Evolutionary conservation across 176 grass and related monocot genomes (phyloP), one percentile per base, ranked within the genome.

Genomic region (Paspalum notatum): DNA sequence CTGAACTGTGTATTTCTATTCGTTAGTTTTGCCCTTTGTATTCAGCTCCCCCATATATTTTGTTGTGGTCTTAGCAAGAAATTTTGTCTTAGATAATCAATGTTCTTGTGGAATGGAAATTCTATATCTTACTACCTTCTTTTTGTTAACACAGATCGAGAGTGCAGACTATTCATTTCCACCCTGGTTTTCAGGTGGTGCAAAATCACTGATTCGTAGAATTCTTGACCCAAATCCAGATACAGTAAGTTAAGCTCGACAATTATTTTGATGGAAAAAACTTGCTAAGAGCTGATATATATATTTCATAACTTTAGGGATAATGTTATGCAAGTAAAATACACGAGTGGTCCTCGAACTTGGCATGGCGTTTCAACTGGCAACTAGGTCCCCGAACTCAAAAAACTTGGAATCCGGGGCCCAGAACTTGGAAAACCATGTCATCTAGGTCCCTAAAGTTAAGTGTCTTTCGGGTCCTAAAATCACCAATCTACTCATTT

Each of bases 201-300:
- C 90, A 42, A 93, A 91, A 82, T 93, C 88, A 82, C 82, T 98
- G 51, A 91, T 98, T 74, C 72, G 71, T 74, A 91, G 75, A 86
- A 98, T 98, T 89, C 86, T 98, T 53, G 90, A 98, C 77, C 90
- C 92, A 42, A 95, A 91, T 76, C 92, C 96, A 86, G 92, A 95
- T 43, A 90, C 86, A 84, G 96, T 98, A 91, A 98, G 92, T 88
- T 65, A 72, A 82, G 24, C 44, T 83, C 44, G 37, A 72, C 54
- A 53, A 56, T 58, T 38, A 51, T 91, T 64, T 82, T 68, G 43
- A 22, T 72, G 14, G 58, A 44, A 72, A 13, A 65, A 80, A 73
- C 46, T 67, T 37, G 4, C 39, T 25, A 56, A 52, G 22, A 37
- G 12, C 39, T 53, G 18, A 58, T 84, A 17, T 32, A n/a, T 26